phyloP scores from a whole-genome alignment of 495 filamentous ascomycete genomes.

The Podospora pseudopauciseta region DNA sequence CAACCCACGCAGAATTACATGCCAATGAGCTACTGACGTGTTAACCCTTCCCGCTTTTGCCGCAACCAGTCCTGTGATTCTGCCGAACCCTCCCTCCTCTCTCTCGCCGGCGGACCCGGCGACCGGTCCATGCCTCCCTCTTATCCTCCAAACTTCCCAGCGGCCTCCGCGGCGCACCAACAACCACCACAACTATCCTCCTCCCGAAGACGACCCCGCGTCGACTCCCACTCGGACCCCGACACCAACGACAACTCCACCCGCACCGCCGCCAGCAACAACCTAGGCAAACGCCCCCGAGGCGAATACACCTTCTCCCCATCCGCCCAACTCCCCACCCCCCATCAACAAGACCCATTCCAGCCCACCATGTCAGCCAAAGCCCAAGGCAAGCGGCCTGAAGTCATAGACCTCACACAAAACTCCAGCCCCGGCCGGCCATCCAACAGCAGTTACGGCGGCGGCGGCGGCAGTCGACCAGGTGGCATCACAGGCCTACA shows the following conservation, averaged over 20 bases:
- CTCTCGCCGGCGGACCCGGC: neutral
- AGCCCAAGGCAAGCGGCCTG: slow-evolving; percentile 39
- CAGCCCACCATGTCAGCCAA: slow-evolving; percentile 33
- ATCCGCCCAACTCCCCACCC: slow-evolving; percentile 9
- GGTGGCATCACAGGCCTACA: slow-evolving; percentile 40
- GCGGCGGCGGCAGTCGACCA: slow-evolving; percentile 7
- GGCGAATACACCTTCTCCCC: slow-evolving; percentile 24
- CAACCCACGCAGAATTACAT: neutral
- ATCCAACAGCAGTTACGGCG: slow-evolving; percentile 4
- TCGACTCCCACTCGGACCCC: slow-evolving; percentile 12
- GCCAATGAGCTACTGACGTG: neutral
- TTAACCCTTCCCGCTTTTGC: neutral
- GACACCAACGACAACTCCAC: slow-evolving; percentile 1
- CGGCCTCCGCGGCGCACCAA: neutral
- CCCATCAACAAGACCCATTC: neutral
- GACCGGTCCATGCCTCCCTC: slow-evolving; percentile 9
- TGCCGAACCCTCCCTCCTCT: neutral
- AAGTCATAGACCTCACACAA: slow-evolving; percentile 39
- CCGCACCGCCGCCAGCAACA: slow-evolving; percentile 11
- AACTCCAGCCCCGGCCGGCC: slow-evolving; percentile 1
- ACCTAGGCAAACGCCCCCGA: slow-evolving; percentile 31
- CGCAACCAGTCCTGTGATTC: neutral
- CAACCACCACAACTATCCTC: neutral
- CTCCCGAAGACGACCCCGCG: slow-evolving; percentile 12
- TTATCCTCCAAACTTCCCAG: neutral